Conservation (phyloP, 2,329 filamentous ascomycete genomes). For the Sporothrix mexicana region DNA sequence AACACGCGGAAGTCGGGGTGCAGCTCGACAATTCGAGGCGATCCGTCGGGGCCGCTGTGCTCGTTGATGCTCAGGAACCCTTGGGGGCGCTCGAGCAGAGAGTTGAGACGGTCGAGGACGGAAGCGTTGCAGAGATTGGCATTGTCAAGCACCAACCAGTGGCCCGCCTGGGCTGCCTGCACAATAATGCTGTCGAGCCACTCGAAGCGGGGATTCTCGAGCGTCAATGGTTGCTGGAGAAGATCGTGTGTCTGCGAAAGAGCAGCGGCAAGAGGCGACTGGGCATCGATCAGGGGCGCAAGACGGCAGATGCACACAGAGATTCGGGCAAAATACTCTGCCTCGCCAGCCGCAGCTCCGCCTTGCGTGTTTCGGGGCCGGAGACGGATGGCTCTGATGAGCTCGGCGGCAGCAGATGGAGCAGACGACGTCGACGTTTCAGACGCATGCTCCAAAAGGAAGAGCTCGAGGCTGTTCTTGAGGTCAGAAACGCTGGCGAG, state of each 20-base stretch:
- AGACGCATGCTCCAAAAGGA: constrained; percentile 57
- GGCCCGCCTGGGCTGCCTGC: constrained; percentile 80
- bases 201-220: constrained; percentile 83
- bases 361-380: background rate
- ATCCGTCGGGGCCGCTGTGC: constrained; percentile 81
- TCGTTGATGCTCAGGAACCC: constrained; percentile 91
- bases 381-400: constrained; percentile 58
- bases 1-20: constrained; percentile 91
- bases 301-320: constrained; percentile 49
- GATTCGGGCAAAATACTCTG: constrained; percentile 48
- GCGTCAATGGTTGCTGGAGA: constrained; percentile 58
- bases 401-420: constrained; percentile 55
- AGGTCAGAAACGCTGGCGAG: constrained; percentile 61
- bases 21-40: constrained; percentile 77
- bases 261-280: constrained; percentile 54
- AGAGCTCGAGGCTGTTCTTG: constrained; percentile 52
- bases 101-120: constrained; percentile 92
- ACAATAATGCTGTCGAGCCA: constrained; percentile 96
- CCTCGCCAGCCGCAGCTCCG: constrained; percentile 47
- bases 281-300: constrained; percentile 49
- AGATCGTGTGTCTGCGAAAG: constrained; percentile 57
- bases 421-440: constrained; percentile 44
- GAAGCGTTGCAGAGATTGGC: constrained; percentile 96
- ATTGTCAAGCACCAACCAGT: constrained; percentile 96
- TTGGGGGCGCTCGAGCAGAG: constrained; percentile 81